Percentiles rank a stretch among this genome's conserved stretches.
phyloP scores from a whole-genome alignment of 2,329 filamentous ascomycete species.

The Ceratocystis destructans region DNA sequence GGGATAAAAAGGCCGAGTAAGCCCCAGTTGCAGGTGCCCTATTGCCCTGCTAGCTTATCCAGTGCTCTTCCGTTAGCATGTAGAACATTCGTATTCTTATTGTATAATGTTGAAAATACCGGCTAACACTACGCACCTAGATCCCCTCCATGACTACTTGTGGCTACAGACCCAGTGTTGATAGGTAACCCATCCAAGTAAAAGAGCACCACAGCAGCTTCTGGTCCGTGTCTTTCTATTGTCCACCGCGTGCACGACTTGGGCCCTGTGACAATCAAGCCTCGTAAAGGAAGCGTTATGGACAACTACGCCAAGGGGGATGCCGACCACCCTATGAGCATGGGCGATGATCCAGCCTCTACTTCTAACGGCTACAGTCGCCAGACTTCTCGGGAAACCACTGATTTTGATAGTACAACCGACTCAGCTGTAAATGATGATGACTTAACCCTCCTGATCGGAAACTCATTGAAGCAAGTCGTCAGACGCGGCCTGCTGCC shows the following conservation, averaged over 20 bases:
- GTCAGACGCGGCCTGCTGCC: constrained; percentile 41
- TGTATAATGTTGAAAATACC: background rate
- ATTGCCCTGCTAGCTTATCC: background rate
- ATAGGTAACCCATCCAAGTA: background rate
- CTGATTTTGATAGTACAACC: constrained; percentile 18
- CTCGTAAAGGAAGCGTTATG: constrained; percentile 18
- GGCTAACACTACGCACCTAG: constrained; percentile 4
- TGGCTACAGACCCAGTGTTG: background rate
- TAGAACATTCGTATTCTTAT: too few relatives aligned
- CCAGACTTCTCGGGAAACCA: constrained; percentile 11
- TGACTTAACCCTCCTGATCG: constrained; percentile 20
- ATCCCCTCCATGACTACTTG: background rate
- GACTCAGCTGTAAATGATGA: constrained; percentile 20
- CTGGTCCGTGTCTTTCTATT: background rate
- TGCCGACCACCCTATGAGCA: constrained; percentile 33
- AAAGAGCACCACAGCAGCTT: background rate
- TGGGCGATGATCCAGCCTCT: constrained; percentile 25
- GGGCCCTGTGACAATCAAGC: background rate
- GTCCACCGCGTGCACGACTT: background rate
- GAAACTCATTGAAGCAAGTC: constrained; percentile 27
- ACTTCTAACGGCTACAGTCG: constrained; percentile 14
- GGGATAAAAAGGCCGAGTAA: background rate
- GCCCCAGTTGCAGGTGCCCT: background rate
- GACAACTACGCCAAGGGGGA: constrained; percentile 28
- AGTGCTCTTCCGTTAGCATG: too few relatives aligned